Conservation (phyloP, 352 stramenopile species). For the Globisporangium okanoganense region DNA sequence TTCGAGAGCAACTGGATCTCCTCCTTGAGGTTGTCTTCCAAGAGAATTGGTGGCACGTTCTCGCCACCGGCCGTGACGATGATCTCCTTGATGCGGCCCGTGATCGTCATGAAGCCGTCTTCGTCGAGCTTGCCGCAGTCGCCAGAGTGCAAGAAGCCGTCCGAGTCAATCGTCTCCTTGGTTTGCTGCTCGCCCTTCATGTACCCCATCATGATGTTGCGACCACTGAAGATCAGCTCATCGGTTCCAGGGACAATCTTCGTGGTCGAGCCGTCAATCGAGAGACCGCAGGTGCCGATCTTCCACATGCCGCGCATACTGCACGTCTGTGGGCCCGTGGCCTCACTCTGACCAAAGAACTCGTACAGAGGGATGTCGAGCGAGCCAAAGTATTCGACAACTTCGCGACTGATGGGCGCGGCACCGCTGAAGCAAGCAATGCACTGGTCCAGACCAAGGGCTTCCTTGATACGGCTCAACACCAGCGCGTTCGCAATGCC, state of each 20-base stretch:
- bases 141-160: slow-evolving; percentile 93
- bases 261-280: slow-evolving; percentile 70
- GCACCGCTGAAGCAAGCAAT: slow-evolving; percentile 71
- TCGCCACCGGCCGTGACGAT: slow-evolving; percentile 95
- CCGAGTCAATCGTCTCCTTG: slow-evolving; percentile 88
- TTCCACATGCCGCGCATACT: slow-evolving; percentile 85
- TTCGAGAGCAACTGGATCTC: slow-evolving; percentile 87
- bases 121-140: slow-evolving; percentile 91
- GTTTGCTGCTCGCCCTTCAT: slow-evolving; percentile 75
- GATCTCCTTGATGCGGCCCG: slow-evolving; percentile 95
- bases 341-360: slow-evolving; percentile 92
- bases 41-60: slow-evolving; percentile 92
- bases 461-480: slow-evolving; percentile 84
- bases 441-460: slow-evolving; percentile 90
- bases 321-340: slow-evolving; percentile 78
- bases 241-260: slow-evolving; percentile 54
- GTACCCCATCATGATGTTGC: slow-evolving; percentile 90
- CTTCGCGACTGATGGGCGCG: slow-evolving; percentile 91
- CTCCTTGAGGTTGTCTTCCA: slow-evolving; percentile 91
- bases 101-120: slow-evolving; percentile 93
- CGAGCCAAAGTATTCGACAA: slow-evolving; percentile 94
- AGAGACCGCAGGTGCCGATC: slow-evolving; percentile 77
- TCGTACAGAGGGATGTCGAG: slow-evolving; percentile 94
- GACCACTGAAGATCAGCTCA: slow-evolving; percentile 77
- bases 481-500: slow-evolving; percentile 85